Evolutionary conservation across 2,329 filamentous ascomycete genomes (phyloP).

Genomic region (Epichloe baconii): DNA sequence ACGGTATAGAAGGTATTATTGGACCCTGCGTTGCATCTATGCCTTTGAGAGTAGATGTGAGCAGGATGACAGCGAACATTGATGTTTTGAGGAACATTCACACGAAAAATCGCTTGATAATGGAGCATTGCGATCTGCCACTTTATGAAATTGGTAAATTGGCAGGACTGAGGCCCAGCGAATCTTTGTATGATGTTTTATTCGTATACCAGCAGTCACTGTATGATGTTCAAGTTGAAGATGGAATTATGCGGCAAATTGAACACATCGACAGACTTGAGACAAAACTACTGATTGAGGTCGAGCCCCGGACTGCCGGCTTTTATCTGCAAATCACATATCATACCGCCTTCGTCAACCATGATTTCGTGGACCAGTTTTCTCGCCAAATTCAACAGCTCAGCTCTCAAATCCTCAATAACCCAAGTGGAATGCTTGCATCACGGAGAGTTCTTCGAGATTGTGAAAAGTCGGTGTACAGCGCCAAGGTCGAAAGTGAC

Average conservation of each 20-base stretch:
- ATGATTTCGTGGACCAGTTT: conserved; percentile 41
- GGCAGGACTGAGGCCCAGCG: conserved; percentile 38
- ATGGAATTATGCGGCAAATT: conserved; percentile 34
- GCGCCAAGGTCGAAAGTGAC: conserved; percentile 20
- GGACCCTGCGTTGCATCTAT: conserved; percentile 71
- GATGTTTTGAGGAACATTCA: conserved; percentile 56
- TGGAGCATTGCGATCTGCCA: conserved; percentile 51
- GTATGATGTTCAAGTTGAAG: conserved; percentile 18
- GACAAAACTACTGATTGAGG: conserved; percentile 61
- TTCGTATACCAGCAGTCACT: conserved; percentile 77
- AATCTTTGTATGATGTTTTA: conserved; percentile 59
- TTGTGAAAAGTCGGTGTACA: conserved; percentile 34
- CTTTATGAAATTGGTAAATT: conserved; percentile 56
- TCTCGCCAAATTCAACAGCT: conserved; percentile 47
- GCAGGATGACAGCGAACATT: conserved; percentile 32
- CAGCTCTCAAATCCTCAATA: conserved; percentile 17
- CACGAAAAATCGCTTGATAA: conserved; percentile 47
- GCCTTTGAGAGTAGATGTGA: conserved; percentile 54
- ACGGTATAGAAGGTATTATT: conserved; percentile 56
- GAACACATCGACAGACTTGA: conserved; percentile 60
- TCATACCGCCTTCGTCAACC: conserved; percentile 35
- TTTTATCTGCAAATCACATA: conserved; percentile 35
- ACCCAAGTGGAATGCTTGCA: conserved; percentile 11
- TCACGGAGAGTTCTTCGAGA: conserved; percentile 14
- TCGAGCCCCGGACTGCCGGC: conserved; percentile 44